Base-by-base conservation (phyloP, 2,329 filamentous ascomycete genomes). In the Paramyrothecium roridum region DNA sequence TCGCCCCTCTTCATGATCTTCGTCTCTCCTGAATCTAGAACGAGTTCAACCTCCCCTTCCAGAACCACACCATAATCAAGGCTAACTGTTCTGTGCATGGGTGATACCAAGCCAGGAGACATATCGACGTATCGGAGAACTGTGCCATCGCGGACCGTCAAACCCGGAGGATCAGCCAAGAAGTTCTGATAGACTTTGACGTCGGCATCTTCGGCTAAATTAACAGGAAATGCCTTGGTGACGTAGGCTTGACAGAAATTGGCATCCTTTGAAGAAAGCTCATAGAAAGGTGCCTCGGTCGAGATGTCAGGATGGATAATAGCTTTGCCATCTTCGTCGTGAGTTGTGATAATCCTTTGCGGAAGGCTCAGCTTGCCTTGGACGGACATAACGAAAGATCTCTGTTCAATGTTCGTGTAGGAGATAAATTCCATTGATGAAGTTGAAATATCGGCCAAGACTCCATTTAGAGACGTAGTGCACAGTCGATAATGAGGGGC, bases 51-150 rank as follows among this genome's bases (percentile, higher is more conserved):
- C 62, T 76, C 72, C 0, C 82, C 82, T 59, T 84, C 80, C 1
- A 85, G 59, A 2, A 84, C 72, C 52, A 84, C 72, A 1, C 80
- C 81, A 54, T 79, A 83, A 57, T 85, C 81, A 0, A 85, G 67
- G 50, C 75, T 81, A 55, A 79, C 73, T 0, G 82, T 84, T 7
- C 81, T 74, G 56, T 85, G 64, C 61, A 66, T 63, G 0, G 61
- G 58, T 3, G 63, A 65, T 1, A 54, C 40, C 8, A 48, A 46
- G 0, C 52, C 58, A 0, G 79, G 79, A 0, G 70, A 67, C 58
- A 81, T 77, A 56, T 82, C 80, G 8, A 81, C 77, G 46, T 78
- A 72, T 2, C 78, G 74, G 7, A 76, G 70, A 2, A 80, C 72
- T 0, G 73, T 77, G 34, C 79, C 79, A 34, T 59, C 64, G 2